These are phyloP conservation scores for Dalbergia oliveri DNA, from an alignment of 306 rosid species.

Conservation along the genomic window DNA sequence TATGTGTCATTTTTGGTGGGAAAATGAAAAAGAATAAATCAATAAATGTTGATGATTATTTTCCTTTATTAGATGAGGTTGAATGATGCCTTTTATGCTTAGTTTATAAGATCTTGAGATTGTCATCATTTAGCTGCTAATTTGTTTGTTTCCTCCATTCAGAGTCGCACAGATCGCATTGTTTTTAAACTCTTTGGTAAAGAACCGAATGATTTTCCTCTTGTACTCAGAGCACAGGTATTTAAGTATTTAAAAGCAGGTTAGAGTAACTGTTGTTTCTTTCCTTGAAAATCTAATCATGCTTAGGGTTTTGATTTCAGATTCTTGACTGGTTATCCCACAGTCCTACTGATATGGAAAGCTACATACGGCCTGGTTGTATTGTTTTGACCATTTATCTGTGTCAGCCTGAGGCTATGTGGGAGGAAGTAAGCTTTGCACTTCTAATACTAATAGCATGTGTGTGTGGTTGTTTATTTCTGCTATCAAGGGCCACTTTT, in stretches of 20 bases:
- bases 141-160: constrained; percentile 39
- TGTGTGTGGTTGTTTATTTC: not conserved
- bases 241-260: constrained; percentile 17
- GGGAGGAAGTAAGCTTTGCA: constrained; percentile 68
- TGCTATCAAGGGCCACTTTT: not conserved
- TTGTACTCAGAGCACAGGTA: constrained; percentile 53
- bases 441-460: constrained; percentile 7
- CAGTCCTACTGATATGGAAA: constrained; percentile 77
- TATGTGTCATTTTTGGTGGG: not conserved
- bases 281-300: constrained; percentile 5
- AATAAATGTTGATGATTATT: not conserved
- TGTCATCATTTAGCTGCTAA: constrained; percentile 38
- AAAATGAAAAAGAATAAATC: not conserved
- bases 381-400: constrained; percentile 72
- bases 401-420: constrained; percentile 60
- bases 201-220: constrained; percentile 50
- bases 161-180: constrained; percentile 55
- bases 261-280: constrained; percentile 18
- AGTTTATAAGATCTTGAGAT: constrained; percentile 26
- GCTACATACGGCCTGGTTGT: constrained; percentile 85
- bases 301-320: constrained; percentile 51
- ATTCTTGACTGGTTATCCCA: constrained; percentile 77
- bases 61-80: constrained; percentile 9
- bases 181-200: constrained; percentile 56
- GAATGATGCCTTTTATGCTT: constrained; percentile 8